Percentiles rank a stretch among this genome's conserved stretches.
These are phyloP conservation scores for Ogataea thermomethanolica DNA, from an alignment of 805 yeast genomes.

Conservation along the genomic window DNA sequence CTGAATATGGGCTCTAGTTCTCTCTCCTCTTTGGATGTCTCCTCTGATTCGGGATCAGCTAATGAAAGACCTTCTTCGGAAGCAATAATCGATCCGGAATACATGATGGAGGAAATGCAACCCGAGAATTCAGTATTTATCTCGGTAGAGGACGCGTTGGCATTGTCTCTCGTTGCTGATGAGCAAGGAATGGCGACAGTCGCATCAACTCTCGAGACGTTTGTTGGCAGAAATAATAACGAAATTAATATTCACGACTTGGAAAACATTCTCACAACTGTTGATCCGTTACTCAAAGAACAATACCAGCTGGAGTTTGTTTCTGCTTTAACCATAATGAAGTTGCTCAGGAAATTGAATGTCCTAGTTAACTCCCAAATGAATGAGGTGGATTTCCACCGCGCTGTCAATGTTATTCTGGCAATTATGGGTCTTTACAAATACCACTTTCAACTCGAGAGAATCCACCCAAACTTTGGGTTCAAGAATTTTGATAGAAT, in stretches of 20 bases:
- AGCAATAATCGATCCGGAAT: not conserved
- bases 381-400: conserved; percentile 14
- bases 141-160: conserved; percentile 11
- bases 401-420: conserved; percentile 13
- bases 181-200: conserved; percentile 7
- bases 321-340: conserved; percentile 25
- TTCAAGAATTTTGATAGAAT: conserved; percentile 27
- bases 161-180: conserved; percentile 6
- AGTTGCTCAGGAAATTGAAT: conserved; percentile 15
- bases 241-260: conserved; percentile 4
- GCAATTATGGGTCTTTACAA: conserved; percentile 22
- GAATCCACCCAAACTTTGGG: conserved; percentile 22
- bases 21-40: conserved; percentile 10
- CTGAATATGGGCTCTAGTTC: conserved; percentile 11
- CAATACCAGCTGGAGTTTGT: conserved; percentile 25
- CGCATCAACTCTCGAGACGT: conserved; percentile 6
- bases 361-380: conserved; percentile 8
- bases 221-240: conserved; percentile 9
- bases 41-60: conserved; percentile 13
- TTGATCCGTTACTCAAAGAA: conserved; percentile 6
- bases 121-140: not conserved
- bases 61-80: conserved; percentile 1
- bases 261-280: not conserved
- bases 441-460: conserved; percentile 28
- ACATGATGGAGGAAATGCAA: conserved; percentile 1